A percentile compares a stretch with the other conserved stretches of the same genome.
These are phyloP conservation scores for Magnolia changhungtana DNA, from an alignment of 164 flowering plant genomes.

Conservation along the genomic window DNA sequence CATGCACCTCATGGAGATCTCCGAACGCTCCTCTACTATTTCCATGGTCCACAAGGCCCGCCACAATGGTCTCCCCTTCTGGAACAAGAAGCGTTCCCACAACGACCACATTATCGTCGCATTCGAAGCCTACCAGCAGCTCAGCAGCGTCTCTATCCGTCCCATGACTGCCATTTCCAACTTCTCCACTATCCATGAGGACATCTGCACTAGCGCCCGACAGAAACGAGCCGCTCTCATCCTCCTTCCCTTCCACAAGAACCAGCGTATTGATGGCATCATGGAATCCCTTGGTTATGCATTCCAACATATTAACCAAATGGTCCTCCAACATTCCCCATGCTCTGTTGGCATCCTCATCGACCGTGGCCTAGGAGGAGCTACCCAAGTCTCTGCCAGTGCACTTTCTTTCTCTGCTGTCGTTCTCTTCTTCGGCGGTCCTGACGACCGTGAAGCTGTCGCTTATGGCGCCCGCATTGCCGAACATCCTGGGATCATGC, in stretches of 20 bases:
- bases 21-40: slow-evolving; percentile 53
- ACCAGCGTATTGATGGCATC: slow-evolving; percentile 40
- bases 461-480: slow-evolving; percentile 41
- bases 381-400: slow-evolving; percentile 40
- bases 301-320: slow-evolving; percentile 31
- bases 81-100: slow-evolving; percentile 36
- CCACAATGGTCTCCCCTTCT: slow-evolving; percentile 47
- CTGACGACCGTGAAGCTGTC: slow-evolving; percentile 46
- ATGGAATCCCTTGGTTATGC: slow-evolving; percentile 36
- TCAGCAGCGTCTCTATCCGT: slow-evolving; percentile 40
- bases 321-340: slow-evolving; percentile 34
- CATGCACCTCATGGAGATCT: slow-evolving; percentile 59
- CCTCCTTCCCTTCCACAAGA: slow-evolving; percentile 50
- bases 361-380: slow-evolving; percentile 52
- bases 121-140: slow-evolving; percentile 43
- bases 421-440: slow-evolving; percentile 42
- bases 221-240: slow-evolving; percentile 41
- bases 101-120: slow-evolving; percentile 37
- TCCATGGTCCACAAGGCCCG: slow-evolving; percentile 52
- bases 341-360: slow-evolving; percentile 49
- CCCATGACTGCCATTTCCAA: slow-evolving; percentile 60
- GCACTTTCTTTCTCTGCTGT: slow-evolving; percentile 27
- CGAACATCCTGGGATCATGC: slow-evolving; percentile 51
- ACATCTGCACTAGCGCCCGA: slow-evolving; percentile 43
- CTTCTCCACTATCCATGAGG: slow-evolving; percentile 41